Evolutionary conservation across 2,329 filamentous ascomycete species (phyloP).

Genomic region (Aspergillus sp.): DNA sequence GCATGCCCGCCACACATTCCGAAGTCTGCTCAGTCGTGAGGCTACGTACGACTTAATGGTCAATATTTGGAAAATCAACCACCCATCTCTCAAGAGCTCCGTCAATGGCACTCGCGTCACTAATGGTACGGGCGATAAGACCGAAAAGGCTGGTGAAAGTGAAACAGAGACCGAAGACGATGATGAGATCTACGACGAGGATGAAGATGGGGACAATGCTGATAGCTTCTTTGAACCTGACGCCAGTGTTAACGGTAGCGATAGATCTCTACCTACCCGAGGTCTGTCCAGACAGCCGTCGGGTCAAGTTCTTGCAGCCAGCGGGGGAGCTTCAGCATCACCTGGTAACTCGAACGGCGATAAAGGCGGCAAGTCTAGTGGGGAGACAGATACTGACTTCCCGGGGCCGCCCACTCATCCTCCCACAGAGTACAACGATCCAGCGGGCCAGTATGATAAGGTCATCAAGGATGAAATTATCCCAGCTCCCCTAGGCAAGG

Average conservation of each 20-base stretch:
- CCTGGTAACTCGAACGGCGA: slow-evolving; percentile 33
- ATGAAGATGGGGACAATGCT: slow-evolving; percentile 50
- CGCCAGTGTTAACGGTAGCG: slow-evolving; percentile 55
- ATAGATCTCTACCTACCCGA: slow-evolving; percentile 47
- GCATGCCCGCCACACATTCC: slow-evolving; percentile 93
- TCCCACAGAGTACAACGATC: slow-evolving; percentile 82
- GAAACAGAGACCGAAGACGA: slow-evolving; percentile 75
- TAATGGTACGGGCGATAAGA: slow-evolving; percentile 81
- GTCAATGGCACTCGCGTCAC: slow-evolving; percentile 83
- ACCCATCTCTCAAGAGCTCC: slow-evolving; percentile 86
- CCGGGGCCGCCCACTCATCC: slow-evolving; percentile 79
- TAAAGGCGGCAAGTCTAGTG: slow-evolving; percentile 51
- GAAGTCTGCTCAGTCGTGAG: slow-evolving; percentile 89
- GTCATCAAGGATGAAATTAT: slow-evolving; percentile 82
- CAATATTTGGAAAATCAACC: slow-evolving; percentile 96
- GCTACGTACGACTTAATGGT: slow-evolving; percentile 96
- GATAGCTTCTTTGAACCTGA: slow-evolving; percentile 61
- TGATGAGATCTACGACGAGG: slow-evolving; percentile 57
- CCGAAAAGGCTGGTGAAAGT: slow-evolving; percentile 70
- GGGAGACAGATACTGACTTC: slow-evolving; percentile 57
- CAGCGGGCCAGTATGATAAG: slow-evolving; percentile 76
- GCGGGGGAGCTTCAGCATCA: slow-evolving; percentile 34
- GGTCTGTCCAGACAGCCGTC: slow-evolving; percentile 70
- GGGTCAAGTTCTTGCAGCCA: slow-evolving; percentile 36
- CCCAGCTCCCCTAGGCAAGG: slow-evolving; percentile 82